Conservation (phyloP, 2,329 filamentous ascomycete genomes). For the Fusarium armeniacum region DNA sequence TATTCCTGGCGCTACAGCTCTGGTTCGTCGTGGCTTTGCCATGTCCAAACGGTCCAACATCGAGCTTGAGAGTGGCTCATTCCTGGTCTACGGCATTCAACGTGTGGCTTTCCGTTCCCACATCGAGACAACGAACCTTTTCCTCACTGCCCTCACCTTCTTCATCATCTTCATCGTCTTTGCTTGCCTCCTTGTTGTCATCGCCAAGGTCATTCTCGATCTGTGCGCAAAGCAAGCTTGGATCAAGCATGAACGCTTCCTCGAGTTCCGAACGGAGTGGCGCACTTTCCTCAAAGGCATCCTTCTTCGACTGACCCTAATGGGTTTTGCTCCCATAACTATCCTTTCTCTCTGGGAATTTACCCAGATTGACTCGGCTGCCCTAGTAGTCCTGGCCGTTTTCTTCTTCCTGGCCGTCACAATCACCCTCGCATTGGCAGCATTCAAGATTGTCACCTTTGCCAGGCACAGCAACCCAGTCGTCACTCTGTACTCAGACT, state of each 20-base stretch:
- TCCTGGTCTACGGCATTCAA: slow-evolving; percentile 83
- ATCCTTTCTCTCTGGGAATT: slow-evolving; percentile 95
- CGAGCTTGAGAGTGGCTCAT: slow-evolving; percentile 67
- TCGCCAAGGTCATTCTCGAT: slow-evolving; percentile 87
- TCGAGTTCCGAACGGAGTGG: slow-evolving; percentile 95
- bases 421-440: slow-evolving; percentile 82
- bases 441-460: slow-evolving; percentile 89
- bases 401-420: slow-evolving; percentile 89
- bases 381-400: slow-evolving; percentile 86
- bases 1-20: slow-evolving; percentile 55
- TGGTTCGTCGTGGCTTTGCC: slow-evolving; percentile 68
- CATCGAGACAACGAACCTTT: slow-evolving; percentile 92
- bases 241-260: slow-evolving; percentile 87
- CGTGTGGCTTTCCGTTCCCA: slow-evolving; percentile 88
- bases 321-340: slow-evolving; percentile 91
- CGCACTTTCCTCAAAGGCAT: slow-evolving; percentile 92
- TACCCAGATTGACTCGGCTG: slow-evolving; percentile 85
- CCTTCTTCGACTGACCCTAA: slow-evolving; percentile 87
- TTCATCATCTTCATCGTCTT: slow-evolving; percentile 86
- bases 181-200: slow-evolving; percentile 77
- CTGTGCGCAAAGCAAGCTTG: slow-evolving; percentile 77
- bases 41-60: slow-evolving; percentile 69
- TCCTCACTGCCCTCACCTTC: slow-evolving; percentile 90
- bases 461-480: slow-evolving; percentile 96
- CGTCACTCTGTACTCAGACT: slow-evolving; percentile 95